A percentile compares a stretch with the other conserved stretches of the same genome.
Conservation (phyloP, 371 early-diverging fungal species). For the Coemansia sp. region DNA sequence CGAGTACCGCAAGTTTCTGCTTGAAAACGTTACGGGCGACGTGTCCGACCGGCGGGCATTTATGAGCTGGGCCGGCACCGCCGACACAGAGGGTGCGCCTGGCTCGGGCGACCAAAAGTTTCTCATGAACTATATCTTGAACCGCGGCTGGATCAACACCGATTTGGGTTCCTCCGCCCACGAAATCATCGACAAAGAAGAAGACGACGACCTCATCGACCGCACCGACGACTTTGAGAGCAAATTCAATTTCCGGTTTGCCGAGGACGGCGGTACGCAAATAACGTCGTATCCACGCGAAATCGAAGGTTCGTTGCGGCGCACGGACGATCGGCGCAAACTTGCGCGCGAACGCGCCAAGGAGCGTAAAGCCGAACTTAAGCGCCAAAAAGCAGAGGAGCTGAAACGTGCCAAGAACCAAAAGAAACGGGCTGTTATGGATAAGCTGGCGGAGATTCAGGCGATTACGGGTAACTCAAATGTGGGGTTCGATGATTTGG, state of each 20-base stretch:
- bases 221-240: constrained; percentile 85
- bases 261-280: constrained; percentile 72
- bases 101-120: constrained; percentile 71
- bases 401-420: constrained; percentile 84
- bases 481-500: constrained; percentile 73
- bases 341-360: constrained; percentile 65
- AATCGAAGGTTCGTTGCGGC: constrained; percentile 66
- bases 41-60: constrained; percentile 16
- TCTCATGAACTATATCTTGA: constrained; percentile 83
- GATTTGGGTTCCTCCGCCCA: constrained; percentile 59
- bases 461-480: constrained; percentile 76
- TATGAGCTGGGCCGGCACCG: constrained; percentile 20
- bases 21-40: constrained; percentile 67
- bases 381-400: constrained; percentile 71
- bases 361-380: constrained; percentile 69
- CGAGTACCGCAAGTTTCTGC: constrained; percentile 78
- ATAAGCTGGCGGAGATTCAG: constrained; percentile 75
- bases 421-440: constrained; percentile 78
- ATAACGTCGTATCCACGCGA: constrained; percentile 76
- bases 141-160: constrained; percentile 76
- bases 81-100: neutral
- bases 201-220: constrained; percentile 68
- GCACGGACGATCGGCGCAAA: constrained; percentile 75
- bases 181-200: constrained; percentile 60
- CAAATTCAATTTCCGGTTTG: constrained; percentile 89